Conservation (phyloP, 2,329 filamentous ascomycete genomes). For the Mycosphaerella sp. region DNA sequence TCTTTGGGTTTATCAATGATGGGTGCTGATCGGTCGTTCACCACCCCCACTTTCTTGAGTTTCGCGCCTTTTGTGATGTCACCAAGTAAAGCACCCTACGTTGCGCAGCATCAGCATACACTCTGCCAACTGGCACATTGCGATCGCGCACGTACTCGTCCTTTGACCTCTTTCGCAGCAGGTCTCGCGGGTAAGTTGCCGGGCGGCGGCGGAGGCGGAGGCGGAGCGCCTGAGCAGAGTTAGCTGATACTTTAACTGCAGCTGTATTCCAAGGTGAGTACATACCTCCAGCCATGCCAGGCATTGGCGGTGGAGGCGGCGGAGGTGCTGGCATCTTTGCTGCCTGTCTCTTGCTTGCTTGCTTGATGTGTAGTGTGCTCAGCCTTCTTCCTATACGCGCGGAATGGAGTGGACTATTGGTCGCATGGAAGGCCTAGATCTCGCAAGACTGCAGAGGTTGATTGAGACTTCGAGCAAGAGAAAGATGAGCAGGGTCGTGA, state of each 20-base stretch:
- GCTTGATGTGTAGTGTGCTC: neutral
- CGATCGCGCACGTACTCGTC: conserved; percentile 52
- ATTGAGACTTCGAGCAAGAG: neutral
- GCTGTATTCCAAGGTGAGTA: neutral
- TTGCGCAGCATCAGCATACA: conserved; percentile 9
- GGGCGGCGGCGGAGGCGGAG: conserved; percentile 46
- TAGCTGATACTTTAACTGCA: conserved; percentile 3
- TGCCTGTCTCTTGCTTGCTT: neutral
- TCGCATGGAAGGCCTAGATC: neutral
- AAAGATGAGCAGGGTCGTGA: too few relatives aligned
- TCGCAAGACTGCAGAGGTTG: neutral
- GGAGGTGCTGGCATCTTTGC: conserved; percentile 48
- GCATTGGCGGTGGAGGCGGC: conserved; percentile 59
- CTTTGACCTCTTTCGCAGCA: conserved; percentile 49
- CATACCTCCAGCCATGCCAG: conserved; percentile 51
- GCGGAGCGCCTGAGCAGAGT: conserved; percentile 15
- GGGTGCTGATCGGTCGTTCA: conserved; percentile 89
- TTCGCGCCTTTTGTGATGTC: conserved; percentile 78
- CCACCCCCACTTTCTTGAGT: conserved; percentile 72
- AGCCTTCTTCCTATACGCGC: neutral
- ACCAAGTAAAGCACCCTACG: conserved; percentile 72
- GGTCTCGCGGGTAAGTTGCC: conserved; percentile 51
- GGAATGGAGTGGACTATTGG: neutral
- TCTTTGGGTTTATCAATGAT: conserved; percentile 52
- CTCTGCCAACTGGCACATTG: neutral